Conservation (phyloP, 805 yeast genomes). For the Yamadazyma sp. region DNA sequence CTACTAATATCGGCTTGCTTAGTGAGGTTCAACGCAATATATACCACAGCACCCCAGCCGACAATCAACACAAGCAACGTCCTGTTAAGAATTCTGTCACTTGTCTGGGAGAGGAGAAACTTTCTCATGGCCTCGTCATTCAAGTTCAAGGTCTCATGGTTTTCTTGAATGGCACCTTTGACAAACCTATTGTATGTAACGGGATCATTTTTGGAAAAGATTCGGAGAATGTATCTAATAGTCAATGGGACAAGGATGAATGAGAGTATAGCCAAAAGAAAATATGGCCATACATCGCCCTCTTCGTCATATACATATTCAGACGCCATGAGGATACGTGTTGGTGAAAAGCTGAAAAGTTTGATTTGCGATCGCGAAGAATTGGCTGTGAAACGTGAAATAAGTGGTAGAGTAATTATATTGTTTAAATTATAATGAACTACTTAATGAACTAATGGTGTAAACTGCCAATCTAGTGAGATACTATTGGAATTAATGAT, state of each 20-base stretch:
- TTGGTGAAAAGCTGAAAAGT: constrained; percentile 8
- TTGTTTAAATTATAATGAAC: no score
- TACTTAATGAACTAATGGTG: no score
- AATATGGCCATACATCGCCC: constrained; percentile 92
- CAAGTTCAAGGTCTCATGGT: constrained; percentile 37
- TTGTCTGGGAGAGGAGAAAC: constrained; percentile 24
- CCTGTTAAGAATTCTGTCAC: constrained; percentile 36
- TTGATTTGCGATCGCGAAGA: constrained; percentile 2
- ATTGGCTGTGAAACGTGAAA: constrained; percentile 1
- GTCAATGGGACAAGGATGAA: constrained; percentile 70
- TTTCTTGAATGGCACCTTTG: constrained; percentile 31
- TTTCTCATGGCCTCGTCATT: constrained; percentile 26
- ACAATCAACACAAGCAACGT: constrained; percentile 32
- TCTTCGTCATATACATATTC: constrained; percentile 83
- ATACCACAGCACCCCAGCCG: constrained; percentile 64
- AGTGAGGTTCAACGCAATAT: constrained; percentile 36
- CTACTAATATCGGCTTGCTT: constrained; percentile 47
- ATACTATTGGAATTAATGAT: no score
- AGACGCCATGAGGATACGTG: constrained; percentile 26
- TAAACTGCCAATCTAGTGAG: no score
- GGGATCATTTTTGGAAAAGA: constrained; percentile 20
- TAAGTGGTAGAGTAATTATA: neutral
- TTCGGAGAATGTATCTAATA: constrained; percentile 26
- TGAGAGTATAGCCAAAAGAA: constrained; percentile 68
- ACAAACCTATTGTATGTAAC: constrained; percentile 22